phyloP scores from a whole-genome alignment of 2,329 filamentous ascomycete genomes.

The Orbilia ellipsospora region DNA sequence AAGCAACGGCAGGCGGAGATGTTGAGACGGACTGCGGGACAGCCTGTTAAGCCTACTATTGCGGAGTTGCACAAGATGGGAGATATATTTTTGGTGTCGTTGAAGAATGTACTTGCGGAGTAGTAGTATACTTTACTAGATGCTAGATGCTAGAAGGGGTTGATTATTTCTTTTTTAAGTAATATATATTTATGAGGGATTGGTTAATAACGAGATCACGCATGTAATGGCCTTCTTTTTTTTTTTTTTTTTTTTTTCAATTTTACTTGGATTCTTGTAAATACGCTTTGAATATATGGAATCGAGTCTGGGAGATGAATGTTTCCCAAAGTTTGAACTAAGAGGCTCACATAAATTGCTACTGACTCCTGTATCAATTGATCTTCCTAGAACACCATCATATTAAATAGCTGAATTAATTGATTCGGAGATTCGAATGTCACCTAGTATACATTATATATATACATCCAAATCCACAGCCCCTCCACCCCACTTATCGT shows the following conservation, averaged over 20 bases:
- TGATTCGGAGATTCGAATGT: no score
- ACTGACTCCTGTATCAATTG: no score
- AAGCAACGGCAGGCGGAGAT: conserved; percentile 81
- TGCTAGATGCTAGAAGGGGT: background rate
- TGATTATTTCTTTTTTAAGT: background rate
- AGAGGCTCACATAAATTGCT: no score
- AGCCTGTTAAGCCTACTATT: conserved; percentile 83
- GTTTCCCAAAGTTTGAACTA: no score
- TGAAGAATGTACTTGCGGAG: conserved; percentile 81
- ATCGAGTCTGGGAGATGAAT: no score
- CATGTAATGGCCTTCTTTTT: background rate
- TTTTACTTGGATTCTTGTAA: background rate
- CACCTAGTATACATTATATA: no score
- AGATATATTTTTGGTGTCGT: conserved; percentile 82
- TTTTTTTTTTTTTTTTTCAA: background rate
- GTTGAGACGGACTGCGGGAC: conserved; percentile 81
- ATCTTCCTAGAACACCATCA: no score
- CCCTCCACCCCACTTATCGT: background rate
- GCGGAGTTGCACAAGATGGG: conserved; percentile 81
- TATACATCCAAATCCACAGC: no score
- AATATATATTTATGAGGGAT: background rate
- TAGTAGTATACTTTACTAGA: conserved; percentile 62
- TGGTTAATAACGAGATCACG: no score
- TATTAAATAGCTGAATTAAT: no score
- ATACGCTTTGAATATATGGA: no score